Conservation (phyloP, 2,329 filamentous ascomycete species). For the Penicillium sp. region DNA sequence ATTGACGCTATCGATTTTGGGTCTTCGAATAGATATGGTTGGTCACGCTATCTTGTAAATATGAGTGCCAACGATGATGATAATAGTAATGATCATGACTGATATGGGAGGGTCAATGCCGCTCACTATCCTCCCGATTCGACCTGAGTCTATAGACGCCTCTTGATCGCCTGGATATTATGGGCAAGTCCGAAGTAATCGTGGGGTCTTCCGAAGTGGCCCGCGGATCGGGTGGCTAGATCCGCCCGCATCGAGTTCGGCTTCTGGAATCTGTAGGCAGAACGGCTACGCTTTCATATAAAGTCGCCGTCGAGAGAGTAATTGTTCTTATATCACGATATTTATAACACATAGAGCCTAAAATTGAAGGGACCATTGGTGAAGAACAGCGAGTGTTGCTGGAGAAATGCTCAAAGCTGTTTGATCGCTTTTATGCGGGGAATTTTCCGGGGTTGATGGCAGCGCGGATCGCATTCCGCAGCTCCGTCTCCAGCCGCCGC, state of each 20-base stretch:
- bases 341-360: not conserved
- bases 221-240: constrained; percentile 24
- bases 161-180: not conserved
- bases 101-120: constrained; percentile 10
- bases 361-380: not conserved
- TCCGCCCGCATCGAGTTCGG: constrained; percentile 12
- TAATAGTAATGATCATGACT: constrained; percentile 17
- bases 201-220: constrained; percentile 15
- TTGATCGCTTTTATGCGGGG: constrained; percentile 18
- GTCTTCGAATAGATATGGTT: not conserved
- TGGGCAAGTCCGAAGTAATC: not conserved
- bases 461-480: constrained; percentile 25
- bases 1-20: constrained; percentile 36
- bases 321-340: not conserved
- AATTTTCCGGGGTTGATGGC: constrained; percentile 25
- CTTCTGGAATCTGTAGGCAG: not conserved
- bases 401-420: not conserved
- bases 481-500: constrained; percentile 25
- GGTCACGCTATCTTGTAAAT: constrained; percentile 19
- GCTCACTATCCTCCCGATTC: not conserved
- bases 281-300: not conserved
- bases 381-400: not conserved
- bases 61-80: constrained; percentile 4
- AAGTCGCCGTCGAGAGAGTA: not conserved
- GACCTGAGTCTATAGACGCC: not conserved